Evolutionary conservation across 805 yeast species (phyloP), one percentile per base, ranked within the genome.

Genomic region (Jamesozyma piceae): DNA sequence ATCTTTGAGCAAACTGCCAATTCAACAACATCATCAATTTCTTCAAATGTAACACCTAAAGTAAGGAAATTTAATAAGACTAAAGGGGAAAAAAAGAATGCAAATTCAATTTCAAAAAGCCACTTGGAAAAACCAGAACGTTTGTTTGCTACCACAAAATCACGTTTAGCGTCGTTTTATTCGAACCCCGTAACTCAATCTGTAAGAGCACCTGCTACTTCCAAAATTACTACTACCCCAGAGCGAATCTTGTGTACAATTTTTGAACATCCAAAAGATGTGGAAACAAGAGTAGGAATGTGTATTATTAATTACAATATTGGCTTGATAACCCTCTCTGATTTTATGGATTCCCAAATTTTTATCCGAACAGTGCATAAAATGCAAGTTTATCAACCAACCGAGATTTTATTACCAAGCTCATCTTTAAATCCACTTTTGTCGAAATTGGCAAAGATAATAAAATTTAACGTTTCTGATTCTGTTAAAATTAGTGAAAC

Each of bases 281-380:
- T 58, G 5, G 47, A 47, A 3, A 49, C 63, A 2, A 47, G 50
- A 24, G 62, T 72, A 8, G 76, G 75, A 2, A 39, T 70, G 4
- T 68, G 73, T 37, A 58, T 69, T 33, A 42, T 69, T 4, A 58
- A 66, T 39, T 51, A 63, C 13, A 60, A 54, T 28, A 66, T 69
- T 0, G 74, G 73, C 3, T 64, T 58, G 29, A 43, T 72, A 43
- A 56, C 55, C 2, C 41, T 68, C 17, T 60, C 69, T 13, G 64
- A 63, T 13, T 55, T 66, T 13, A 53, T 63, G 17, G 77, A 72
- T 48, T 66, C 76, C 0, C 74, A 67, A 46, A 71, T 74, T 0
- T 71, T 60, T 43, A 69, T 71, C 2, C 54, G 74, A 36, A 68
- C 74, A 0, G 51, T 72, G 8, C 71, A 72, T 45, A 67, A 66